Conservation (phyloP, 2,329 filamentous ascomycete genomes). For the Epichloe coenophiala region DNA sequence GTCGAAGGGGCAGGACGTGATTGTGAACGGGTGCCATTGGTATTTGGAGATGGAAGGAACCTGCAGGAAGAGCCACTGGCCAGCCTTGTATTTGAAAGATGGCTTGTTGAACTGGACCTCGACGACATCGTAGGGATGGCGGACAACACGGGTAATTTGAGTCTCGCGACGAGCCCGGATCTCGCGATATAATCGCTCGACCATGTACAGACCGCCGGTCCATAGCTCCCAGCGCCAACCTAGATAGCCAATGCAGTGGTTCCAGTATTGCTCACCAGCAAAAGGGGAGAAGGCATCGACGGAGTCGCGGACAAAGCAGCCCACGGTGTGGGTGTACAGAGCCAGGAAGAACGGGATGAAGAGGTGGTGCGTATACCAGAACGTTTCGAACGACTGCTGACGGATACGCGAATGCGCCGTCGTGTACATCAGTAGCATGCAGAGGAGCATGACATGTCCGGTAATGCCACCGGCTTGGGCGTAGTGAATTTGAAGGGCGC, state of each 20-base stretch:
- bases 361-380: slow-evolving; percentile 99
- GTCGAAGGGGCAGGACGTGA: slow-evolving; percentile 94
- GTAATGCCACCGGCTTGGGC: slow-evolving; percentile 80
- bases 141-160: slow-evolving; percentile 83
- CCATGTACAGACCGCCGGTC: slow-evolving; percentile 71
- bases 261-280: slow-evolving; percentile 70
- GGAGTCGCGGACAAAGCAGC: slow-evolving; percentile 89
- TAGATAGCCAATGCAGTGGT: slow-evolving; percentile 85
- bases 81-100: slow-evolving; percentile 94
- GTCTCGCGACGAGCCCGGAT: slow-evolving; percentile 72
- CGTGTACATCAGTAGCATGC: slow-evolving; percentile 97
- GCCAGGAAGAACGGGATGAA: slow-evolving; percentile 90
- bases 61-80: slow-evolving; percentile 96
- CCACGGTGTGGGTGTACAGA: slow-evolving; percentile 89
- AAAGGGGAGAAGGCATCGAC: slow-evolving; percentile 65
- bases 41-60: slow-evolving; percentile 75
- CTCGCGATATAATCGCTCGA: slow-evolving; percentile 84
- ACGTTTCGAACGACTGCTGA: slow-evolving; percentile 94
- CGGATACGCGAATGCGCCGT: slow-evolving; percentile 87
- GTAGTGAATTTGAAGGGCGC: slow-evolving; percentile 86
- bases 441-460: slow-evolving; percentile 95
- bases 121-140: slow-evolving; percentile 92
- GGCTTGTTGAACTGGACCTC: slow-evolving; percentile 97
- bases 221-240: slow-evolving; percentile 96
- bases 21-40: slow-evolving; percentile 98